phyloP scores from a whole-genome alignment of 768 basidiomycete genomes.

The Boletus reticulatus region DNA sequence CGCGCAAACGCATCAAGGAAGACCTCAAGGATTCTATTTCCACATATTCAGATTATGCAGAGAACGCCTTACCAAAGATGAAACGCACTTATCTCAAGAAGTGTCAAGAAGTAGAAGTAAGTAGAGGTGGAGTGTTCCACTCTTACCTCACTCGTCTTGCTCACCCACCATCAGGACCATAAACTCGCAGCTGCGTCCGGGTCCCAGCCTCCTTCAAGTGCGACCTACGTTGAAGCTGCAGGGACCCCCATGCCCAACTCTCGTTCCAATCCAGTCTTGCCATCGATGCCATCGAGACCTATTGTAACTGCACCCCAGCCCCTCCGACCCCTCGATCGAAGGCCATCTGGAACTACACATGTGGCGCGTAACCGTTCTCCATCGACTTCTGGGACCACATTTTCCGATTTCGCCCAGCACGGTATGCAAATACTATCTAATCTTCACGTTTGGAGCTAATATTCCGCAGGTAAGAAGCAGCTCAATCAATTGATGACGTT shows the following conservation, averaged over 20 bases:
- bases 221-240: conserved; percentile 33
- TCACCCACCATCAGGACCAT: conserved; percentile 53
- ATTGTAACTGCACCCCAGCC: conserved; percentile 71
- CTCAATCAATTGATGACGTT: conserved; percentile 84
- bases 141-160: conserved; percentile 3
- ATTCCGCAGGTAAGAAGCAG: conserved; percentile 69
- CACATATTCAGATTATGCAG: conserved; percentile 80
- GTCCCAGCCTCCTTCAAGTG: conserved; percentile 27
- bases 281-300: conserved; percentile 48
- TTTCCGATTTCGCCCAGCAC: conserved; percentile 87
- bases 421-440: conserved; percentile 34
- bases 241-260: conserved; percentile 34
- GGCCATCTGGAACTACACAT: conserved; percentile 59
- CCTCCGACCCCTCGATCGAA: conserved; percentile 69
- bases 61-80: conserved; percentile 74
- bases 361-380: conserved; percentile 69
- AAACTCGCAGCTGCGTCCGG: conserved; percentile 43
- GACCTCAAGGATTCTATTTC: conserved; percentile 77
- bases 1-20: conserved; percentile 88
- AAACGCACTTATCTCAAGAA: conserved; percentile 81
- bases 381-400: conserved; percentile 73
- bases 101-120: conserved; percentile 88
- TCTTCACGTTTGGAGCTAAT: not conserved
- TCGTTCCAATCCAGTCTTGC: conserved; percentile 45
- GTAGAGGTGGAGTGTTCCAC: conserved; percentile 59